A percentile compares a stretch with the other conserved stretches of the same genome.
phyloP scores from a whole-genome alignment of 169 alveolate species.

The Theileria equi region DNA sequence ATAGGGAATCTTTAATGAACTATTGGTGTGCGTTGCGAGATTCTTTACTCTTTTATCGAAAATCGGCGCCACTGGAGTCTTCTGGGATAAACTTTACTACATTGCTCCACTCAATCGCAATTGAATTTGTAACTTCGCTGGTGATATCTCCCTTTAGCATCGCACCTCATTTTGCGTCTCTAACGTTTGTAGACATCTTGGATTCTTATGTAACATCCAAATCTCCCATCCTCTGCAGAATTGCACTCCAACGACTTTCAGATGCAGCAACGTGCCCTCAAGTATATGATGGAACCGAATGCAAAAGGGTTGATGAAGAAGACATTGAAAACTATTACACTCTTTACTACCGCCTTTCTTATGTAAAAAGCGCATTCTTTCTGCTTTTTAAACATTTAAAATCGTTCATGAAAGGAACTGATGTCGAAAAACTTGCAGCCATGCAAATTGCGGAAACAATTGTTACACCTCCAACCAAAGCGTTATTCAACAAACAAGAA shows the following conservation, averaged over 20 bases:
- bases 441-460: slow-evolving; percentile 29
- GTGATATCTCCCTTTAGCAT: slow-evolving; percentile 33
- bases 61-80: too few relatives aligned
- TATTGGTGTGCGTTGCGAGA: too few relatives aligned
- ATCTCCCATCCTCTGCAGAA: slow-evolving; percentile 23
- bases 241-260: slow-evolving; percentile 27
- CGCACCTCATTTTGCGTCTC: slow-evolving; percentile 26
- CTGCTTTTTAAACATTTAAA: slow-evolving; percentile 10
- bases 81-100: too few relatives aligned
- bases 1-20: too few relatives aligned
- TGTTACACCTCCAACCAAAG: slow-evolving; percentile 21
- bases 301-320: not conserved
- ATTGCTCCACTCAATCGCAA: too few relatives aligned
- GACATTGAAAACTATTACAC: too few relatives aligned
- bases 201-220: slow-evolving; percentile 20
- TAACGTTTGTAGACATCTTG: slow-evolving; percentile 7
- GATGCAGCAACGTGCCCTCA: slow-evolving; percentile 35
- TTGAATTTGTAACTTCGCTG: slow-evolving; percentile 7
- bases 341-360: too few relatives aligned
- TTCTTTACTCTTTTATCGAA: too few relatives aligned
- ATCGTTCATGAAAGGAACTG: slow-evolving; percentile 15
- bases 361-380: too few relatives aligned
- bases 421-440: slow-evolving; percentile 33
- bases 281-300: too few relatives aligned
- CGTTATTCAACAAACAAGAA: slow-evolving; percentile 10